A percentile compares a stretch with the other conserved stretches of the same genome.
Conservation (phyloP, 495 filamentous ascomycete species). For the Neurospora sp. region DNA sequence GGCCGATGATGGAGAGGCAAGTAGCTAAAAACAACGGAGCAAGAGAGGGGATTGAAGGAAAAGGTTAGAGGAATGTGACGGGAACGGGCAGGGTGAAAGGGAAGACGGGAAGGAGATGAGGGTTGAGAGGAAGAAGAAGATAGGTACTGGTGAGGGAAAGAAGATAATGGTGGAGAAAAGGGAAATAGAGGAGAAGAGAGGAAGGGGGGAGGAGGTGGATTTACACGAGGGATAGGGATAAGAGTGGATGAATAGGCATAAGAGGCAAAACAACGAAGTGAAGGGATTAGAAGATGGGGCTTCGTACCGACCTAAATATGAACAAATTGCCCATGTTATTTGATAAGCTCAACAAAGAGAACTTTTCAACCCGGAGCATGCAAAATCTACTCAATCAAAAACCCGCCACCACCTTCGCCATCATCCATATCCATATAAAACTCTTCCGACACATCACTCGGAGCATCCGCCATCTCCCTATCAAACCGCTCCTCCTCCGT, state of each 20-base stretch:
- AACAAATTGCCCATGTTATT: not conserved
- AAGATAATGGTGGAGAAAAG: not conserved
- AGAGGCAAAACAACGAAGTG: not conserved
- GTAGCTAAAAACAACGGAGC: not conserved
- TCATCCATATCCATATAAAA: slow-evolving; percentile 16
- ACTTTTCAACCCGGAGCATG: not conserved
- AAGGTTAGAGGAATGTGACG: not conserved
- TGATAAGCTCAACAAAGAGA: not conserved
- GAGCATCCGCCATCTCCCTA: slow-evolving; percentile 8
- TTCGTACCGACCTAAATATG: not conserved
- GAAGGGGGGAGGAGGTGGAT: not conserved
- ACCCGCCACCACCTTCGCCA: slow-evolving; percentile 25
- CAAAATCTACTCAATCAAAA: slow-evolving; percentile 18
- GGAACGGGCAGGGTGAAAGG: not conserved
- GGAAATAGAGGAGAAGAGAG: not conserved
- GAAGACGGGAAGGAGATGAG: not conserved
- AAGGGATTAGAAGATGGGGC: not conserved
- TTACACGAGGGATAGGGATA: not conserved
- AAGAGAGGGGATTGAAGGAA: not conserved
- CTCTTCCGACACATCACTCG: slow-evolving; percentile 18
- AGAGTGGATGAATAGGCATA: not conserved
- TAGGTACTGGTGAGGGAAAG: not conserved
- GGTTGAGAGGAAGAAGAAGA: not conserved
- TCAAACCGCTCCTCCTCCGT: slow-evolving; percentile 8
- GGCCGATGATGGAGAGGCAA: not conserved